phyloP scores from a whole-genome alignment of 2,329 filamentous ascomycete species.

The Grosmannia huntii region DNA sequence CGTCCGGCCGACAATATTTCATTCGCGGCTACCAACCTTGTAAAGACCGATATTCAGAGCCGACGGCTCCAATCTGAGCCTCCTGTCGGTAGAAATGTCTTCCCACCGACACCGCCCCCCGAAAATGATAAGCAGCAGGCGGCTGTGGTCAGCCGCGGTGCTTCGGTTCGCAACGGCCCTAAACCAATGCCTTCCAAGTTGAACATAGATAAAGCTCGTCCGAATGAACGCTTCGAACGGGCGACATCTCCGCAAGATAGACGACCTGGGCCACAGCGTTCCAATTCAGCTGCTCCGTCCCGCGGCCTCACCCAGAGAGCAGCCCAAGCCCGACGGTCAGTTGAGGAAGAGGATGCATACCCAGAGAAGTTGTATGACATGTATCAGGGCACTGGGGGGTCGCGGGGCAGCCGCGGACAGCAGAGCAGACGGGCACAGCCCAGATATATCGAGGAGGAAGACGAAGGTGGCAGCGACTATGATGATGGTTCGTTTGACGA shows the following conservation, averaged over 20 bases:
- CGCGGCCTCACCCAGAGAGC: constrained; percentile 29
- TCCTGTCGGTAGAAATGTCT: constrained; percentile 64
- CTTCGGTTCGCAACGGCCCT: constrained; percentile 48
- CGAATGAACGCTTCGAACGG: constrained; percentile 43
- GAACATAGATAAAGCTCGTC: constrained; percentile 44
- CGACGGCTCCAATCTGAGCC: constrained; percentile 78
- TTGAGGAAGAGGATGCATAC: constrained; percentile 50
- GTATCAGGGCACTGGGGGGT: constrained; percentile 31
- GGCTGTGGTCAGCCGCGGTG: constrained; percentile 33
- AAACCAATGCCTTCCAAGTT: constrained; percentile 50
- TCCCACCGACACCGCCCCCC: constrained; percentile 96
- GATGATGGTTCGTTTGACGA: constrained; percentile 61
- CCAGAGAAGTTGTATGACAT: constrained; percentile 59
- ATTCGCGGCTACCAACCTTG: constrained; percentile 83
- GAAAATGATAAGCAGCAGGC: constrained; percentile 56
- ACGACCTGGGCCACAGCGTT: constrained; percentile 22
- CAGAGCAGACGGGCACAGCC: constrained; percentile 27
- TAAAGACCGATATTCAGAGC: constrained; percentile 71
- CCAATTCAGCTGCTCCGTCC: constrained; percentile 31
- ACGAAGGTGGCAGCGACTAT: constrained; percentile 61
- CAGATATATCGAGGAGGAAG: constrained; percentile 67
- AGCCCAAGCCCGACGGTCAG: constrained; percentile 21
- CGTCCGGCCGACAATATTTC: constrained; percentile 74
- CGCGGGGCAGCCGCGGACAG: constrained; percentile 27
- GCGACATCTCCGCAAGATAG: constrained; percentile 31